phyloP scores from a whole-genome alignment of 108 stramenopile species.

The Skeletonema menzelii region DNA sequence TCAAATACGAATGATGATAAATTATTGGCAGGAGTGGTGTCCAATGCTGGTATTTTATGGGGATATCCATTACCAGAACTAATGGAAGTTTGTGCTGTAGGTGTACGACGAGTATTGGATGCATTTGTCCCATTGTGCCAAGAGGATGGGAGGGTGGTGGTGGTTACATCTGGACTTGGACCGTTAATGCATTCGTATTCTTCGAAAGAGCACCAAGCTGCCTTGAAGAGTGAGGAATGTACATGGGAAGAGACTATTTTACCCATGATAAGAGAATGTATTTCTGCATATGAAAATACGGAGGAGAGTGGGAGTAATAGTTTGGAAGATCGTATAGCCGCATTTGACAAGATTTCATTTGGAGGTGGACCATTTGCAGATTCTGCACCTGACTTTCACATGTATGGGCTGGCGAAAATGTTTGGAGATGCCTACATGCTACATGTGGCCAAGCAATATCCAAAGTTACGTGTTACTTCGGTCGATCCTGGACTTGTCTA shows the following conservation, averaged over 20 bases:
- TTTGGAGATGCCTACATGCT: conserved; percentile 47
- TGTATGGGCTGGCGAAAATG: conserved; percentile 51
- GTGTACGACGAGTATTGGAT: conserved; percentile 27
- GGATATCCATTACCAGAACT: conserved; percentile 40
- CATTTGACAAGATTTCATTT: conserved; percentile 33
- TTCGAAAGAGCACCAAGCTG: background rate
- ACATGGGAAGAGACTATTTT: conserved; percentile 13
- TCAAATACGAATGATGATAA: background rate
- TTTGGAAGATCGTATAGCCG: conserved; percentile 18
- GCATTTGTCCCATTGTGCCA: conserved; percentile 29
- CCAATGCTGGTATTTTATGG: conserved; percentile 46
- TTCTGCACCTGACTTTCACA: conserved; percentile 45
- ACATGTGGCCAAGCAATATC: conserved; percentile 12
- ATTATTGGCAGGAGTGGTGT: conserved; percentile 30
- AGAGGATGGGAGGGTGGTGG: conserved; percentile 33
- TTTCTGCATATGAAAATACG: conserved; percentile 9
- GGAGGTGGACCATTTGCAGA: conserved; percentile 45
- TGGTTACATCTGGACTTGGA: conserved; percentile 34
- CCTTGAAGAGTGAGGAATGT: conserved; percentile 9
- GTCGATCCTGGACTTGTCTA: conserved; percentile 47
- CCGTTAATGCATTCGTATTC: conserved; percentile 41
- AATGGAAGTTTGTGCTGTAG: conserved; percentile 31
- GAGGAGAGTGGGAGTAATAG: background rate
- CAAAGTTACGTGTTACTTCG: conserved; percentile 25
- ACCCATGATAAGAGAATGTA: conserved; percentile 16